phyloP scores from a whole-genome alignment of 2,329 filamentous ascomycete species.

The Aspergillus puulaauensis region DNA sequence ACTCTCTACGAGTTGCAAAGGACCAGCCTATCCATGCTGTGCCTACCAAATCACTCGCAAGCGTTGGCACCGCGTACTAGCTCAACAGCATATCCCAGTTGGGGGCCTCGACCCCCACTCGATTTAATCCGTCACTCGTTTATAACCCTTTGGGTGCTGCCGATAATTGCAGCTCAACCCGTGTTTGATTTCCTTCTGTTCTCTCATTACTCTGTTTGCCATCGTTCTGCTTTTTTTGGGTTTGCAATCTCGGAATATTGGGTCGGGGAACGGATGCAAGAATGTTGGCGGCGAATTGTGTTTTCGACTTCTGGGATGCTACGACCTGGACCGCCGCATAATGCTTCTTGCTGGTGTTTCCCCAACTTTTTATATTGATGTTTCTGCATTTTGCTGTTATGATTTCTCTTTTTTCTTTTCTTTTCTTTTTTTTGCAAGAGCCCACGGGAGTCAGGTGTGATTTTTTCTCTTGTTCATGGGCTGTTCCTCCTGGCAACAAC shows the following conservation, averaged over 20 bases:
- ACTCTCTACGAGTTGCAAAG: slow-evolving; percentile 49
- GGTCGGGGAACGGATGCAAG: slow-evolving; percentile 37
- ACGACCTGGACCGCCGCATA: slow-evolving; percentile 30
- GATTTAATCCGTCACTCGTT: slow-evolving; percentile 20
- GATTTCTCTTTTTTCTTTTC: background rate
- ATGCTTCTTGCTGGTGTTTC: slow-evolving; percentile 33
- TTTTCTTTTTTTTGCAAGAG: slow-evolving; percentile 36
- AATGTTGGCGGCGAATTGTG: slow-evolving; percentile 35
- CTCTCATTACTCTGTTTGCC: slow-evolving; percentile 33
- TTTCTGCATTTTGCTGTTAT: slow-evolving; percentile 28
- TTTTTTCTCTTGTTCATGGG: slow-evolving; percentile 38
- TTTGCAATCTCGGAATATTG: slow-evolving; percentile 33
- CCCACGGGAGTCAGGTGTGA: slow-evolving; percentile 47
- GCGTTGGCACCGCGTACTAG: slow-evolving; percentile 45
- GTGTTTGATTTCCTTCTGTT: slow-evolving; percentile 18
- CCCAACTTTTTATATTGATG: slow-evolving; percentile 26
- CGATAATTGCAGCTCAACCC: background rate
- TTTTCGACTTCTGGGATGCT: slow-evolving; percentile 31
- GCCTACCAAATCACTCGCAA: slow-evolving; percentile 44
- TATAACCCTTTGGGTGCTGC: background rate
- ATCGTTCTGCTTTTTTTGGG: slow-evolving; percentile 42
- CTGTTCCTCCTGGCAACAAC: slow-evolving; percentile 36
- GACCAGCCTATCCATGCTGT: slow-evolving; percentile 45
- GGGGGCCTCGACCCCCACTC: background rate
- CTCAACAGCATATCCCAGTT: slow-evolving; percentile 1